Evolutionary conservation across 257 asterid species (phyloP), one percentile per base, ranked within the genome.

Genomic region (Solanum lycopersicoides): DNA sequence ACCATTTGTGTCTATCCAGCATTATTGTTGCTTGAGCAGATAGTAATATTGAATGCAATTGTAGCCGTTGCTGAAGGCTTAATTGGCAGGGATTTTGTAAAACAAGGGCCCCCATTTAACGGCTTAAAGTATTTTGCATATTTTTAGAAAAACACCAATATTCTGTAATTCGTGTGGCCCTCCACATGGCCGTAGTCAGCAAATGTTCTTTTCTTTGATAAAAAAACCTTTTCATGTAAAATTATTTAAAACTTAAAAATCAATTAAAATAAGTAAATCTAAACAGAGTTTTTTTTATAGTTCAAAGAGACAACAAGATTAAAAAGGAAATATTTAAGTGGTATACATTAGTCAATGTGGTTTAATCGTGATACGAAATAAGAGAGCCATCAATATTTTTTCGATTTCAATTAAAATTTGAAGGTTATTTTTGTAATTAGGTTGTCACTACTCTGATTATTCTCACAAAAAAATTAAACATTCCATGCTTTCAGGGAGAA

Each of bases 21-120:
- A 80, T 20, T 47, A 88, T 90, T 53, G 45, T 86, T 56, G 80
- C 65, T 87, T 85, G 82, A 73, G 3, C 21, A 35, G 83, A 28
- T 34, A 35, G 10, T 12, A 12, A 10, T 34, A 35, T 41, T 76
- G 60, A 76, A n/a, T 45, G 65, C 66, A 45, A 45, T 79, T 79
- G 66, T 79, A 79, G 84, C 84, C 84, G 84, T 79, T 79, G 65
- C 16, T 1, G 25, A 15, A 45, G 53, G 66, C 25, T 45, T 79
- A 15, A 44, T 44, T 79, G 84, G 65, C 65, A 76, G 9, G 60
- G n/a, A 75, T 76, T 0, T 25, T 42, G 23, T 42, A 34, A 76
- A 15, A n/a, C 65, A 28, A 92, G 92, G 89, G 0, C 44, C 95
- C 95, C 93, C n/a, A 18, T 74, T 79, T 25, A 92, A 92, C 93